Conservation (phyloP, 2,329 filamentous ascomycete genomes). For the Tolypocladium tropicale region DNA sequence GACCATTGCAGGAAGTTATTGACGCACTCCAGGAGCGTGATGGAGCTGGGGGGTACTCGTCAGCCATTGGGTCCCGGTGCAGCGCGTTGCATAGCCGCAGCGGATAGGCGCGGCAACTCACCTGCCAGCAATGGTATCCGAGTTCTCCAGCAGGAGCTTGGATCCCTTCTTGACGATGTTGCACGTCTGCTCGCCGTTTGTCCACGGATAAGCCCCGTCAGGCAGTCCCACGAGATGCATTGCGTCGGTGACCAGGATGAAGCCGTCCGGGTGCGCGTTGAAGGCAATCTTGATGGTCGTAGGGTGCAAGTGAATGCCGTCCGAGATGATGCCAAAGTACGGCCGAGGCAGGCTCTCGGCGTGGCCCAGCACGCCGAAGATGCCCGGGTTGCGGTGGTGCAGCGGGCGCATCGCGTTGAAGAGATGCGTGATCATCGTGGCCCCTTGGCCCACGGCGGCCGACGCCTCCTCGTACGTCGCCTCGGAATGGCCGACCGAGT, state of each 20-base stretch:
- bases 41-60: conserved; percentile 37
- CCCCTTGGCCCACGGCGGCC: conserved; percentile 59
- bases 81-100: neutral
- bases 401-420: conserved; percentile 92
- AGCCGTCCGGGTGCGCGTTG: conserved; percentile 72
- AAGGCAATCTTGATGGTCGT: conserved; percentile 84
- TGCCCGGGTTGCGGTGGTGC: conserved; percentile 82
- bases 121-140: conserved; percentile 70
- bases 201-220: conserved; percentile 80
- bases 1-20: conserved; percentile 74
- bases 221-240: conserved; percentile 80
- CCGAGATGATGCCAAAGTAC: conserved; percentile 81
- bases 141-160: conserved; percentile 66
- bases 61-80: neutral
- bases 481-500: conserved; percentile 78
- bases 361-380: conserved; percentile 75
- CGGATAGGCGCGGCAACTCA: conserved; percentile 22
- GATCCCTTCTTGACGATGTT: conserved; percentile 61
- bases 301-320: conserved; percentile 83
- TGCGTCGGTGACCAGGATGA: conserved; percentile 85
- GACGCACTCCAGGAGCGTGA: conserved; percentile 70
- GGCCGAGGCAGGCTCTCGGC: conserved; percentile 50
- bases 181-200: conserved; percentile 53
- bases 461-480: conserved; percentile 77
- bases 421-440: conserved; percentile 83